Percentiles rank a stretch among this genome's conserved stretches.
These are phyloP conservation scores for Viola pubescens DNA, from an alignment of 441 rosid genomes.

Conservation along the genomic window DNA sequence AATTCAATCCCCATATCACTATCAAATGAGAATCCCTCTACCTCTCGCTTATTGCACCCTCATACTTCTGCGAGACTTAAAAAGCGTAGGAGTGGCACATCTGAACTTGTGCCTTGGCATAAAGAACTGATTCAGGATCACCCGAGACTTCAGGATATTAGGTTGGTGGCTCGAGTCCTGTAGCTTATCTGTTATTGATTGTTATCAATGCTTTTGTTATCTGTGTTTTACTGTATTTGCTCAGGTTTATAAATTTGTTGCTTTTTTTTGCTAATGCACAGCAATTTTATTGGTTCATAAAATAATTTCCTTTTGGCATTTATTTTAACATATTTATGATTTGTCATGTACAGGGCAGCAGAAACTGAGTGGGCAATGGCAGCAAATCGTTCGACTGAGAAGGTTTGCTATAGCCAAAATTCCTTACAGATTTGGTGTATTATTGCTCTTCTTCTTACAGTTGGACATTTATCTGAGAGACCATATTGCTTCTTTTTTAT, in stretches of 20 bases:
- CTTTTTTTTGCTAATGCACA: background rate
- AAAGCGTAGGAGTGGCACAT: constrained; percentile 59
- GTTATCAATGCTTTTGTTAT: too few relatives aligned
- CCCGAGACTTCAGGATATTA: constrained; percentile 42
- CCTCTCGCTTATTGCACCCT: constrained; percentile 29
- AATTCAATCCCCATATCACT: constrained; percentile 23
- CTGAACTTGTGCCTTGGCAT: constrained; percentile 65
- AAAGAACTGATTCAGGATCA: constrained; percentile 44
- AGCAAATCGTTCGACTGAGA: constrained; percentile 58
- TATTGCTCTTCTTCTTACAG: background rate
- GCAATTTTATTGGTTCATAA: background rate
- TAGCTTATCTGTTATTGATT: too few relatives aligned
- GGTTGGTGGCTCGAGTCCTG: constrained; percentile 32
- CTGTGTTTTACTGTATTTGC: background rate
- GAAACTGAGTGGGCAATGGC: constrained; percentile 69
- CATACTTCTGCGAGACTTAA: constrained; percentile 34
- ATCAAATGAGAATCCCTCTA: constrained; percentile 30
- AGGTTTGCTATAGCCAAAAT: constrained; percentile 38
- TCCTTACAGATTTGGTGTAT: constrained; percentile 1
- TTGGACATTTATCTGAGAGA: constrained; percentile 4
- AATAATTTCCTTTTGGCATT: background rate
- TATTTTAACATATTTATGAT: constrained; percentile 1
- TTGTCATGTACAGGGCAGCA: constrained; percentile 45
- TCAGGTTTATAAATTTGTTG: background rate
- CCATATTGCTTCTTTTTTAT: background rate